Evolutionary conservation across 495 filamentous ascomycete species (phyloP).

Genomic region (Aspergillus ellipticus): DNA sequence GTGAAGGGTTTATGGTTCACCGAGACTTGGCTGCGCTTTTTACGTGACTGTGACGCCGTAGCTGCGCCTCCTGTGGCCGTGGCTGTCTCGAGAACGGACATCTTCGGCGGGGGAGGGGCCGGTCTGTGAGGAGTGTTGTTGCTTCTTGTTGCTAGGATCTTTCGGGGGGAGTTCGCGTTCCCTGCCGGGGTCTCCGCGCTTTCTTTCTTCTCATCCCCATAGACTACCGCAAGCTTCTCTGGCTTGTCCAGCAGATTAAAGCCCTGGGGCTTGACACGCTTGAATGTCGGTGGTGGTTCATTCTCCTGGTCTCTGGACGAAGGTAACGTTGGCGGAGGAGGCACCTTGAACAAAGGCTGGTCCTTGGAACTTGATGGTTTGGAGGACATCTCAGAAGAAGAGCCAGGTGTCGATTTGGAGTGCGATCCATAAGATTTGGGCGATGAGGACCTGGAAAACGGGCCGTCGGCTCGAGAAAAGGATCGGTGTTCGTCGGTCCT

Average conservation of each 20-base stretch:
- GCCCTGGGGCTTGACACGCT: constrained; percentile 58
- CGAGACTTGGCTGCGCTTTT: constrained; percentile 72
- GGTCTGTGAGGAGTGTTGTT: constrained; percentile 79
- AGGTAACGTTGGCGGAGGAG: constrained; percentile 55
- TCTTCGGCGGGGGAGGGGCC: constrained; percentile 87
- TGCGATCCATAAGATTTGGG: constrained; percentile 39
- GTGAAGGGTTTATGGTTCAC: constrained; percentile 92
- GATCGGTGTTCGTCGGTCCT: constrained; percentile 25
- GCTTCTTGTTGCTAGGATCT: constrained; percentile 65
- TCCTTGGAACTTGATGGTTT: constrained; percentile 34
- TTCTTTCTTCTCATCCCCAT: constrained; percentile 47
- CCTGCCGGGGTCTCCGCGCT: constrained; percentile 36
- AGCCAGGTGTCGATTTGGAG: constrained; percentile 40
- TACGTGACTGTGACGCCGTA: constrained; percentile 61
- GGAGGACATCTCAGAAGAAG: constrained; percentile 38
- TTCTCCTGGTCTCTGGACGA: constrained; percentile 74
- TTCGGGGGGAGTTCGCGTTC: constrained; percentile 54
- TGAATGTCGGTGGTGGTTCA: constrained; percentile 72
- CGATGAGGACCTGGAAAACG: constrained; percentile 38
- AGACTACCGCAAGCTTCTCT: constrained; percentile 50
- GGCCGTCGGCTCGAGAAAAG: constrained; percentile 26
- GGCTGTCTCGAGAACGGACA: constrained; percentile 89
- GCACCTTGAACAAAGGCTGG: constrained; percentile 64
- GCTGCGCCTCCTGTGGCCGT: constrained; percentile 80
- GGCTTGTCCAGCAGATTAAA: constrained; percentile 56